Base-by-base conservation (phyloP, 192 early-diverging fungal species). In the Umbelopsis sp. region DNA sequence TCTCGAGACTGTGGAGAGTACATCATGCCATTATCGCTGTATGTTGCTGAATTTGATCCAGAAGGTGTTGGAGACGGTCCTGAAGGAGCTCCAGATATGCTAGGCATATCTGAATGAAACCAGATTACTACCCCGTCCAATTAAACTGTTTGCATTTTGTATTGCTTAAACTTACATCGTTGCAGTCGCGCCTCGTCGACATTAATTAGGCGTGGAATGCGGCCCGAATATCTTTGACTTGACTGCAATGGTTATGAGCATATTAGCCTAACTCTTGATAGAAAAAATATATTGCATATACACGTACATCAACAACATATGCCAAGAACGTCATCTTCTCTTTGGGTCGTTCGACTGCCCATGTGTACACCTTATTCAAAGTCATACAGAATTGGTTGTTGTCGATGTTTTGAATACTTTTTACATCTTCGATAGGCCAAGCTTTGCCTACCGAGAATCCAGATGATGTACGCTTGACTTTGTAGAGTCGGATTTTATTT, bases 381-480 rank as follows among this genome's bases (percentile, higher is more conserved):
- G 82, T 77, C 41, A 88, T 76, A 21, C 79, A 71, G 76, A 84
- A 88, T 32, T 81, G 69, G 12, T 74, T 78, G 38, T 73, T 85
- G 68, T 88, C 85, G 54, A 88, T 66, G 36, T 79, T 77, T 74
- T 84, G 78, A 17, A 86, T 77, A 9, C 73, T 73, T 34, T 75
- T 75, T 26, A 88, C 77, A 66, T 88, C 80, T 54, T 88, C 87
- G 44, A 88, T 69, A 41, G 80, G 65, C 87, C 87, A 88, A 0
- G 82, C 77, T 65, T 80, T 86, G 43, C 83, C 83, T 50, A 86
- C 82, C 44, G 82, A 80, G 65, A 83, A 88, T 10, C 80, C 78
- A n/a, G 74, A 77, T 24, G 79, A 74, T 25, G 73, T 83, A 69
- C 78, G 80, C 59, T 86, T 88, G 11, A 80, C 76, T 71, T 88